These are phyloP conservation scores for Myxozyma geophila DNA, from an alignment of 805 yeast species.

Conservation along the genomic window DNA sequence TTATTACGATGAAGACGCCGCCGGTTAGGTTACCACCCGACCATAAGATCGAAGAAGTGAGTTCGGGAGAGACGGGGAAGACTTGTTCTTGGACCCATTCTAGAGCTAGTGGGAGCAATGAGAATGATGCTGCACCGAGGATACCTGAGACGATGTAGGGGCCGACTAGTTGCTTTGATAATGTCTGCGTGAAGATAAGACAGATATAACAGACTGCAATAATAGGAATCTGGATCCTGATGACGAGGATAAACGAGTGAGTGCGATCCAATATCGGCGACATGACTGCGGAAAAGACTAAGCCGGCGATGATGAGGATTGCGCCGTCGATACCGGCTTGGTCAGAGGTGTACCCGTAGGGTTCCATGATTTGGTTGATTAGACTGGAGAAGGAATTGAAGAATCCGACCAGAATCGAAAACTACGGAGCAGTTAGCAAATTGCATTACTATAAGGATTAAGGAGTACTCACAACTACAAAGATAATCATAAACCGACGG, in stretches of 20 bases:
- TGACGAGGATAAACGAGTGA: slow-evolving; percentile 38
- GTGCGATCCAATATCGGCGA: slow-evolving; percentile 43
- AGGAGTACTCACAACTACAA: slow-evolving; percentile 8
- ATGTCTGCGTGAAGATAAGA: slow-evolving; percentile 42
- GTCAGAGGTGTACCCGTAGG: slow-evolving; percentile 45
- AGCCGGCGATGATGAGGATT: slow-evolving; percentile 42
- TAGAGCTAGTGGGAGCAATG: slow-evolving; percentile 42
- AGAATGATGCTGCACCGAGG: slow-evolving; percentile 43
- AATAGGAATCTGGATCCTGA: slow-evolving; percentile 41
- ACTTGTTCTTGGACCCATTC: slow-evolving; percentile 46
- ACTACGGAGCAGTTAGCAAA: slow-evolving; percentile 27
- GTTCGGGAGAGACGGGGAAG: slow-evolving; percentile 44
- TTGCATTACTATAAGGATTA: slow-evolving; percentile 10
- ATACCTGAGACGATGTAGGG: slow-evolving; percentile 43
- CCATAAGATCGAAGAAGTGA: slow-evolving; percentile 43
- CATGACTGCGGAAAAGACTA: slow-evolving; percentile 41
- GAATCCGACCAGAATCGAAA: slow-evolving; percentile 44
- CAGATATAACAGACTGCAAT: slow-evolving; percentile 43
- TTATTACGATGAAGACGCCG: slow-evolving; percentile 43
- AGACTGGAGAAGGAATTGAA: slow-evolving; percentile 44
- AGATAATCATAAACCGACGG: slow-evolving; percentile 29
- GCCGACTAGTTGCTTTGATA: slow-evolving; percentile 40
- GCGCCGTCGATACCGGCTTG: slow-evolving; percentile 46
- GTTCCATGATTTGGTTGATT: slow-evolving; percentile 43
- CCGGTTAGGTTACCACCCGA: slow-evolving; percentile 44